phyloP scores from a whole-genome alignment of 768 basidiomycete species.

The Podaxis sp. region DNA sequence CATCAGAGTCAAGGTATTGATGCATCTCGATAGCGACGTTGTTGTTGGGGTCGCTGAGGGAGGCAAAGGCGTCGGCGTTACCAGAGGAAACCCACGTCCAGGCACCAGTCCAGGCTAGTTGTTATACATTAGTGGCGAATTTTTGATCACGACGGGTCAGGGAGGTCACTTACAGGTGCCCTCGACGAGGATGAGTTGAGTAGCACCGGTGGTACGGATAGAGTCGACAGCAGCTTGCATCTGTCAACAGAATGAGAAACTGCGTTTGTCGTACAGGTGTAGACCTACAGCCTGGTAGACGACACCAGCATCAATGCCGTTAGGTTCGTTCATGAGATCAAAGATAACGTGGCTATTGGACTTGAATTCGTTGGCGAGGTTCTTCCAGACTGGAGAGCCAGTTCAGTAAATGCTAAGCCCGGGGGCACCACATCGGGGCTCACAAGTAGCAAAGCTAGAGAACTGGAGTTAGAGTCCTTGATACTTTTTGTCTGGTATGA shows the following conservation, averaged over 20 bases:
- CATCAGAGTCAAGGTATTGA: slow-evolving; percentile 65
- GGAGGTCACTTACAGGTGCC: slow-evolving; percentile 14
- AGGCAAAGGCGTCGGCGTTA: slow-evolving; percentile 47
- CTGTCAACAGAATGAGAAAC: slow-evolving; percentile 19
- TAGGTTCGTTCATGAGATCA: slow-evolving; percentile 65
- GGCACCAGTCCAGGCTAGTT: slow-evolving; percentile 54
- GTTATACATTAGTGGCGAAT: background rate
- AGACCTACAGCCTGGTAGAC: slow-evolving; percentile 43
- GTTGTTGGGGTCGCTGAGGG: slow-evolving; percentile 55
- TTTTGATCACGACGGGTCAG: background rate
- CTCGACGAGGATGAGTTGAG: slow-evolving; percentile 48
- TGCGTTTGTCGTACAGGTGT: background rate
- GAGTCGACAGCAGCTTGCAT: slow-evolving; percentile 66
- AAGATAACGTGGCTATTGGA: slow-evolving; percentile 53
- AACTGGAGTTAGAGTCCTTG: background rate
- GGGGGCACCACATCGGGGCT: slow-evolving; percentile 12
- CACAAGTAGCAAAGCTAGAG: slow-evolving; percentile 46
- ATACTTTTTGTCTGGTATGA: background rate
- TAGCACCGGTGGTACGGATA: slow-evolving; percentile 60
- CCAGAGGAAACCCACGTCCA: slow-evolving; percentile 57
- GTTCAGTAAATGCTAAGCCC: background rate
- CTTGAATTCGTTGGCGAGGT: slow-evolving; percentile 50
- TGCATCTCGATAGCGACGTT: slow-evolving; percentile 65
- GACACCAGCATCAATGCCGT: slow-evolving; percentile 47
- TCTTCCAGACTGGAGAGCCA: slow-evolving; percentile 44